Evolutionary conservation across 1,139 yeast species (phyloP).

Genomic region (Nakaseomyces uthaithaninus): DNA sequence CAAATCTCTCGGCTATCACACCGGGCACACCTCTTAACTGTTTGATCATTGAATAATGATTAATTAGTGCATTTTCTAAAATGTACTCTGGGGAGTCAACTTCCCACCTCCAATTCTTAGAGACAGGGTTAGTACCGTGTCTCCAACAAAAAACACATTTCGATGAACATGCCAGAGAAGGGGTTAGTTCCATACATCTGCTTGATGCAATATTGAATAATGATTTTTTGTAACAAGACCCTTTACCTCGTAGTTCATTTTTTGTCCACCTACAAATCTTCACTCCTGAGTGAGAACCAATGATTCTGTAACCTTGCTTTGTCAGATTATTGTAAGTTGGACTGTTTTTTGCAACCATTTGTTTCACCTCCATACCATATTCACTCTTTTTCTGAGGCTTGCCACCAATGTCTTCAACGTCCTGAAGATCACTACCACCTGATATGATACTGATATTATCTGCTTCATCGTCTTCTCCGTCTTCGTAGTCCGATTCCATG

Average conservation of each 20-base stretch:
- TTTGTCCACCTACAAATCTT: slow-evolving; percentile 96
- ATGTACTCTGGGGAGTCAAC: slow-evolving; percentile 83
- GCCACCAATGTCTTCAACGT: slow-evolving; percentile 83
- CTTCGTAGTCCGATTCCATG: slow-evolving; percentile 40
- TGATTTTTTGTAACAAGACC: slow-evolving; percentile 88
- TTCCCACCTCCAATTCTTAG: slow-evolving; percentile 95
- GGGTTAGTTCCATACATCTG: slow-evolving; percentile 93
- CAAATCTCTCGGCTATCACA: slow-evolving; percentile 78
- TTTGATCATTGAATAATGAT: slow-evolving; percentile 85
- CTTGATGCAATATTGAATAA: slow-evolving; percentile 86
- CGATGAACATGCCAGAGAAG: slow-evolving; percentile 86
- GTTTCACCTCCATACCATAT: slow-evolving; percentile 42
- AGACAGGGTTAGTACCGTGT: slow-evolving; percentile 95
- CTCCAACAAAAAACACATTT: slow-evolving; percentile 98
- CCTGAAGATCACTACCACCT: slow-evolving; percentile 28
- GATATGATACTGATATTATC: slow-evolving; percentile 24
- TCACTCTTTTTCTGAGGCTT: slow-evolving; percentile 14
- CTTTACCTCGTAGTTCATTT: slow-evolving; percentile 86
- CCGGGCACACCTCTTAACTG: slow-evolving; percentile 97
- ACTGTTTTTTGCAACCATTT: slow-evolving; percentile 85
- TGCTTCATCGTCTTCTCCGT: slow-evolving; percentile 24
- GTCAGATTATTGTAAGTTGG: slow-evolving; percentile 85
- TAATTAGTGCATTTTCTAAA: slow-evolving; percentile 75
- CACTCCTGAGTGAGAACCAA: slow-evolving; percentile 92
- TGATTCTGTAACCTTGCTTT: slow-evolving; percentile 87